These are phyloP conservation scores for Flaveria floridana DNA, from an alignment of 140 eudicot species.

Conservation along the genomic window DNA sequence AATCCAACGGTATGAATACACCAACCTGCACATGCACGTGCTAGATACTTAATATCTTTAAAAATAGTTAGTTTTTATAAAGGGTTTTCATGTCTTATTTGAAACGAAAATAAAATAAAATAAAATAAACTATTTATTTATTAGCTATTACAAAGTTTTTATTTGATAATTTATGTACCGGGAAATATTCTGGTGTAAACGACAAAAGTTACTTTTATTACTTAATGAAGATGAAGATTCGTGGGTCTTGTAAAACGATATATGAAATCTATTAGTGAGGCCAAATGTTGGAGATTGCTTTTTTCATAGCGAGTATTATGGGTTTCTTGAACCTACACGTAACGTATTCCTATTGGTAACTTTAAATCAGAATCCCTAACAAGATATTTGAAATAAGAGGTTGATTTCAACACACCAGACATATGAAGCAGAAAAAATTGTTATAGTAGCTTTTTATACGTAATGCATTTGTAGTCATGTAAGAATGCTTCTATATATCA, in stretches of 20 bases:
- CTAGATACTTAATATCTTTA: slow-evolving; percentile 25
- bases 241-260: slow-evolving; percentile 14
- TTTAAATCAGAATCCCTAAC: neutral
- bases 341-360: neutral
- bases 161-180: neutral
- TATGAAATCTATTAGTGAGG: neutral
- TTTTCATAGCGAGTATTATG: slow-evolving; percentile 15
- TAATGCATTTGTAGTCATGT: too few relatives aligned
- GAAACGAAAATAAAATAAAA: neutral
- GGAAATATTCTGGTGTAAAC: neutral
- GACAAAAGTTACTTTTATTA: slow-evolving; percentile 8
- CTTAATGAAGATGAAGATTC: neutral
- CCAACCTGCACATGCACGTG: slow-evolving; percentile 35
- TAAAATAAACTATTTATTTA: neutral
- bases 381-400: neutral
- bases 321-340: slow-evolving; percentile 20
- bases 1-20: slow-evolving; percentile 28
- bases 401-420: neutral
- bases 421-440: neutral
- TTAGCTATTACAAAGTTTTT: neutral
- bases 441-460: neutral
- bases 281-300: slow-evolving; percentile 21
- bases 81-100: slow-evolving; percentile 21
- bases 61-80: neutral
- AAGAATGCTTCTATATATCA: too few relatives aligned